Evolutionary conservation across 768 basidiomycete species (phyloP).

Genomic region (Termitomyces sp.): DNA sequence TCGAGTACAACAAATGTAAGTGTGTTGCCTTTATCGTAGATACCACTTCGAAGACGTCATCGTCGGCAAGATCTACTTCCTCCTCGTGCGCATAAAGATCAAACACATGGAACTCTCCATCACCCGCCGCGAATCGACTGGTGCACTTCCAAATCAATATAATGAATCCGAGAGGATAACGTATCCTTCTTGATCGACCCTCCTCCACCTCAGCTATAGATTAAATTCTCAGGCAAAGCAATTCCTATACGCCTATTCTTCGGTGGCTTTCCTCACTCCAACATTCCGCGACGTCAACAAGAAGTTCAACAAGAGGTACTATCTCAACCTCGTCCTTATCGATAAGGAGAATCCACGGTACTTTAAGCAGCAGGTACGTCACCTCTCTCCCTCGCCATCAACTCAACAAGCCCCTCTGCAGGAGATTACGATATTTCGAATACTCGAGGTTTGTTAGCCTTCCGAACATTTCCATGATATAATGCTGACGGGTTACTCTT

Average conservation of each 20-base stretch:
- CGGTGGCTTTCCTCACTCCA: slow-evolving; percentile 93
- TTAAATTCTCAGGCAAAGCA: slow-evolving; percentile 70
- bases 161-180: slow-evolving; percentile 99
- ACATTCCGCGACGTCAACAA: slow-evolving; percentile 99
- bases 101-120: slow-evolving; percentile 99
- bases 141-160: slow-evolving; percentile 97
- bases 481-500: background rate
- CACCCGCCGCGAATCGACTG: slow-evolving; percentile 96
- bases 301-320: slow-evolving; percentile 96
- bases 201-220: background rate
- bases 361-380: slow-evolving; percentile 88
- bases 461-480: background rate
- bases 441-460: slow-evolving; percentile 17
- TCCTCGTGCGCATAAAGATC: slow-evolving; percentile 85
- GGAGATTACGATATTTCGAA: slow-evolving; percentile 21
- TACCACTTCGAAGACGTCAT: slow-evolving; percentile 99
- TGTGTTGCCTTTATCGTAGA: slow-evolving; percentile 50
- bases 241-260: slow-evolving; percentile 98
- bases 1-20: slow-evolving; percentile 99
- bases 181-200: slow-evolving; percentile 13
- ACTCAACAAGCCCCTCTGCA: background rate
- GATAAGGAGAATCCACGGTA: slow-evolving; percentile 98
- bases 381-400: too few species aligned
- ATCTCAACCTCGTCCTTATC: slow-evolving; percentile 94
- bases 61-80: slow-evolving; percentile 98